Conservation (phyloP, 208 protist species). For the Trypanosoma cruzi region DNA sequence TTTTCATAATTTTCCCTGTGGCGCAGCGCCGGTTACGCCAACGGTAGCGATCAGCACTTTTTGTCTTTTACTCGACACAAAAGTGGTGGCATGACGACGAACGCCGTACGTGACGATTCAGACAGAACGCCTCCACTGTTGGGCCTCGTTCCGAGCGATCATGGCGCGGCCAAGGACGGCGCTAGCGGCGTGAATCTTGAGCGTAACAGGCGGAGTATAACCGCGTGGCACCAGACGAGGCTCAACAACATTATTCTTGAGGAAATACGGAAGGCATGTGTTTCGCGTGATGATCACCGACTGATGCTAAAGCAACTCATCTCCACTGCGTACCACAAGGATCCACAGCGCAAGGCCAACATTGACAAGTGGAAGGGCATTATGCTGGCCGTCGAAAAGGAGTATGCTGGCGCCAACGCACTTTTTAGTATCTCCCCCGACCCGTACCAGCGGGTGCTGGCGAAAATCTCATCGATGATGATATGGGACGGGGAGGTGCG, state of each 20-base stretch:
- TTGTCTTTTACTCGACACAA: not conserved
- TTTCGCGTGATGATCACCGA: conserved; percentile 80
- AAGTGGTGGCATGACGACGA: conserved; percentile 2
- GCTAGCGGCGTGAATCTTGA: conserved; percentile 47
- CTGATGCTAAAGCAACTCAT: conserved; percentile 87
- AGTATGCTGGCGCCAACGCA: conserved; percentile 79
- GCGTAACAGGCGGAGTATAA: conserved; percentile 56
- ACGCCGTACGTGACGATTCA: not conserved
- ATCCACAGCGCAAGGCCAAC: conserved; percentile 57
- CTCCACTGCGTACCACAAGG: conserved; percentile 61
- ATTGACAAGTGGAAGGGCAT: conserved; percentile 69
- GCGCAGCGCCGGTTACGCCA: not conserved
- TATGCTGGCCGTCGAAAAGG: conserved; percentile 63
- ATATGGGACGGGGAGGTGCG: conserved; percentile 70
- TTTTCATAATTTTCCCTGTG: conserved; percentile 6
- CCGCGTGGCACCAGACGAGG: conserved; percentile 55
- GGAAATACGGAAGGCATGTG: conserved; percentile 40
- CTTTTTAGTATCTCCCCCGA: conserved; percentile 82
- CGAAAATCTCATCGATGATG: conserved; percentile 90
- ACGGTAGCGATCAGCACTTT: not conserved
- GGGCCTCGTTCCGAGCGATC: not conserved
- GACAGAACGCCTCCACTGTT: not conserved
- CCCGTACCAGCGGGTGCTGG: conserved; percentile 79
- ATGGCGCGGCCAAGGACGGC: conserved; percentile 21
- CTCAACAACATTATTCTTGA: conserved; percentile 80